phyloP scores from a whole-genome alignment of 345 rosid genomes.

The Linum usitatissimum region DNA sequence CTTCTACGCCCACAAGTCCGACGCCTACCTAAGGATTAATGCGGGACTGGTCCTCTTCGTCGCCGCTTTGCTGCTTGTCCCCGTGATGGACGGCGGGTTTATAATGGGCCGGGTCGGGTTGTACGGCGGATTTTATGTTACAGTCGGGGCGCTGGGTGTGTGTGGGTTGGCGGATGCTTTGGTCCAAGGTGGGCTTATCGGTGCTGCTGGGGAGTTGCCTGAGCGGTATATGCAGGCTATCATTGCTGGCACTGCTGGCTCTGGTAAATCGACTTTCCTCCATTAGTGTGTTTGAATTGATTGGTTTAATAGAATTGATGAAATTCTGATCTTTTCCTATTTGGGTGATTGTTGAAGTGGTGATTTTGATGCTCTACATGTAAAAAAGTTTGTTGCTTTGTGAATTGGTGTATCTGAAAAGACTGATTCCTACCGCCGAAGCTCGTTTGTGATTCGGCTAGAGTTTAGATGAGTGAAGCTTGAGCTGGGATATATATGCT shows the following conservation, averaged over 20 bases:
- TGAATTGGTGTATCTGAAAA: too few relatives aligned
- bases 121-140: slow-evolving; percentile 52
- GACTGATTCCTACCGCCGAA: neutral
- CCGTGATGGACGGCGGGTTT: slow-evolving; percentile 58
- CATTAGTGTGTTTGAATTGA: neutral
- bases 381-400: neutral
- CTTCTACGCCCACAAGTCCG: slow-evolving; percentile 56
- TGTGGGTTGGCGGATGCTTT: slow-evolving; percentile 77
- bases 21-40: slow-evolving; percentile 66
- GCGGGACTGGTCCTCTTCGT: slow-evolving; percentile 53
- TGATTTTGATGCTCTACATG: neutral
- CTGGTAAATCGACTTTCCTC: slow-evolving; percentile 36
- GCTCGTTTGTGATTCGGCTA: too few relatives aligned
- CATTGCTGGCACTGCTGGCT: slow-evolving; percentile 92
- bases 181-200: slow-evolving; percentile 81
- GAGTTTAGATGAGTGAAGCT: too few relatives aligned
- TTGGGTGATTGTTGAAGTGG: neutral
- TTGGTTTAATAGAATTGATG: neutral
- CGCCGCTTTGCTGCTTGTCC: slow-evolving; percentile 55
- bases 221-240: slow-evolving; percentile 89
- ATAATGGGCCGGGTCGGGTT: slow-evolving; percentile 71
- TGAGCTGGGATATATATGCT: too few relatives aligned
- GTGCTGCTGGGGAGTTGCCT: slow-evolving; percentile 90
- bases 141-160: slow-evolving; percentile 42
- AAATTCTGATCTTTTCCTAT: neutral